Base-by-base conservation (phyloP, 306 rosid species). In the Trichosanthes truncata region DNA sequence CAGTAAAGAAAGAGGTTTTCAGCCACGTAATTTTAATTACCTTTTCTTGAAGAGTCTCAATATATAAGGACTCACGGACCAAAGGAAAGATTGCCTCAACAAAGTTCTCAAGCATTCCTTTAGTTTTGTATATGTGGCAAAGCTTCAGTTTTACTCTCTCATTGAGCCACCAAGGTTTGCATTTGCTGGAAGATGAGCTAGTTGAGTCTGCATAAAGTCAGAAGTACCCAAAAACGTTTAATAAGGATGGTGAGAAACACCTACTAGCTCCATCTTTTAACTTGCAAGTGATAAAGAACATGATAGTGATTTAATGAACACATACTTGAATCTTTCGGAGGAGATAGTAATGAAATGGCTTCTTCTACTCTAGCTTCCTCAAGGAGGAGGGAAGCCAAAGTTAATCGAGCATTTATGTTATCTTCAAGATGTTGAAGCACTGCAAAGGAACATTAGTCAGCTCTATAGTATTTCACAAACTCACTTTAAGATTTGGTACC, bases 321-420 rank as follows among this genome's bases (percentile, higher is more conserved):
- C 72, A 66, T 85, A 92, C 96, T 93, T 57, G 82, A 66, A 81
- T 80, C 83, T 41, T 81, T 80, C 17, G 92, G 93, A 81, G 94
- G 96, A 83, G 93, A 87, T 59, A 92, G 83, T 86, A 94, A 83
- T 17, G 87, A 86, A 81, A 91, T 87, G 71, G 93, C 98, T 81
- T 94, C 98, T 79, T 88, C 93, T 77, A 80, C 88, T 81, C 86
- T 89, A 82, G 78, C 89, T 82, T 94, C 95, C 83, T 92, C 97
- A 68, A 94, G 89, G 35, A 94, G 92, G 83, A 94, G 91, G 81
- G 95, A 92, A 82, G 95, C 89, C 87, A 94, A 86, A 80, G 87
- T 83, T 66, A 94, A 85, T 20, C 98, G 89, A 9, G 90, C 89
- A 83, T 88, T 90, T 82, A 92, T 84, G 81, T 94, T 84, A 82